Base-by-base conservation (phyloP, 495 filamentous ascomycete species). In the Aspergillus sparsus region DNA sequence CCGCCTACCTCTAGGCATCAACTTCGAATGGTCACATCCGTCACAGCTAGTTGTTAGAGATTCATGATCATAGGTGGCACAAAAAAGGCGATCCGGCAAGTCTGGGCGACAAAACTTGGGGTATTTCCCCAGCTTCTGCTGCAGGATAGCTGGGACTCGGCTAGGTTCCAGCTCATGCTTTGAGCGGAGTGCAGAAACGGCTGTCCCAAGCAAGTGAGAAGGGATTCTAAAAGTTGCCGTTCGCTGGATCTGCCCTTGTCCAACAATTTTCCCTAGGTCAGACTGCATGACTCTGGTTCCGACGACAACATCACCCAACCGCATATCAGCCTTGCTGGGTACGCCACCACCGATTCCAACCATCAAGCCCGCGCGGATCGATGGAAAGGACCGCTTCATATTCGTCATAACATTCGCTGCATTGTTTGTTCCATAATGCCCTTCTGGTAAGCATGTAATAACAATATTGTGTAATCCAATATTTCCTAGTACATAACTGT, bases 401-500 rank as follows among this genome's bases (percentile, higher is more conserved):
- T 69, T 65, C 3, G 60, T 62, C 11, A 58, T 46, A 0, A 70
- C 60, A 7, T 13, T 63, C 4, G 69, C 64, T 6, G 63, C 67
- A n/a, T 65, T 63, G 18, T 33, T 62, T 27, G 36, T 68, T 42
- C 69, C 67, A 47, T 68, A 66, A 13, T 58, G 32, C 2, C 65
- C 60, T 9, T 60, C 61, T 2, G 80, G 80, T 45, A 82, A 61
- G 54, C 72, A 78, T 6, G 74, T 71, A 53, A 84, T 69, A 15
- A 76, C 76, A 34, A 82, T 58, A 60, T 82, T 80, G 45, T 81
- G 77, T 27, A 65, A 62, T 16, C 62, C 62, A 49, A 81, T 73
- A 3, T 36, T 54, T 12, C 73, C 73, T 1, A 75, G 58, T 6
- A 57, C 18, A 45, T 75, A 77, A 5, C 41, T 60, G 35, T 75